Conservation (phyloP, 768 basidiomycete species). For the Lentinus brumalis region DNA sequence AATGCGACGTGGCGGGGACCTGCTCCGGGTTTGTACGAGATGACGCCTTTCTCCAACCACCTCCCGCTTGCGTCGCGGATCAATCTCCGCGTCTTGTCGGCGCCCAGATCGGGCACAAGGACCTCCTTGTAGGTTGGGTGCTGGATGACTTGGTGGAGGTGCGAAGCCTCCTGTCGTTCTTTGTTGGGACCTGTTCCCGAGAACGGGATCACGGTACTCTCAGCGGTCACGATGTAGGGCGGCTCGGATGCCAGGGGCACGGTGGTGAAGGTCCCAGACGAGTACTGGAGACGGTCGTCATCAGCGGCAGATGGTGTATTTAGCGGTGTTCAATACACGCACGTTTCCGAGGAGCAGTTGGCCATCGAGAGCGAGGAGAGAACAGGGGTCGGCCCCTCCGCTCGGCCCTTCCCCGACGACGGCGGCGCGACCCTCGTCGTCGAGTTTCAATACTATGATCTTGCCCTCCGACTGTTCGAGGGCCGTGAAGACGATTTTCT, state of each 20-base stretch:
- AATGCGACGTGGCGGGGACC: conserved; percentile 74
- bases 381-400: conserved; percentile 65
- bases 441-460: conserved; percentile 60
- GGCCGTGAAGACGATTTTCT: conserved; percentile 61
- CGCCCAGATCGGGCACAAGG: conserved; percentile 75
- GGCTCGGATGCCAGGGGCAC: conserved; percentile 54
- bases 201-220: conserved; percentile 39
- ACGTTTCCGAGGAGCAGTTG: conserved; percentile 75
- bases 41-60: conserved; percentile 52
- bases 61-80: conserved; percentile 41
- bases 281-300: conserved; percentile 52
- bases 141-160: conserved; percentile 74
- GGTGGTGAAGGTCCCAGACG: conserved; percentile 58
- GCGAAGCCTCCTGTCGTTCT: conserved; percentile 69
- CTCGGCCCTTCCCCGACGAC: conserved; percentile 52
- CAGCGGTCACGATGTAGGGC: conserved; percentile 44
- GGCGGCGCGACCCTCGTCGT: conserved; percentile 51
- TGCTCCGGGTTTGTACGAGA: conserved; percentile 54
- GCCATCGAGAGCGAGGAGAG: conserved; percentile 55
- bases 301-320: background rate
- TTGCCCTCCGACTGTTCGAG: conserved; percentile 71
- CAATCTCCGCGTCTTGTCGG: conserved; percentile 65
- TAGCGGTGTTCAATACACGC: conserved; percentile 33
- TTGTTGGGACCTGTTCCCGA: conserved; percentile 61
- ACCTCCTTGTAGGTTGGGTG: conserved; percentile 55